phyloP scores from a whole-genome alignment of 1,284 basidiomycete species.

The Gomphus bonarii region DNA sequence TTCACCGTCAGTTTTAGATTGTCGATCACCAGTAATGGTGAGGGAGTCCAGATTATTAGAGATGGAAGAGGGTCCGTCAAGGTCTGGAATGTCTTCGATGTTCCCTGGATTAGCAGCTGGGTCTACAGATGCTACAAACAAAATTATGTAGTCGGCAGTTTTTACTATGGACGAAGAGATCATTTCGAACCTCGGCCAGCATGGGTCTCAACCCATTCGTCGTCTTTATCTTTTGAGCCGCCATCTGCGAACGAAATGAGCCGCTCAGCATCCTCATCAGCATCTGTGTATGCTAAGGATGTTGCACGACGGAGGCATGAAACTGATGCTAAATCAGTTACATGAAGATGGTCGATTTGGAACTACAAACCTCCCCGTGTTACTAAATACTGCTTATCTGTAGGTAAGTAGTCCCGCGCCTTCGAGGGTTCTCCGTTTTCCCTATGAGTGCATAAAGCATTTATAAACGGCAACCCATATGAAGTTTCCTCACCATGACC shows the following conservation, averaged over 20 bases:
- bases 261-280: conserved; percentile 89
- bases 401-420: conserved; percentile 83
- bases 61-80: conserved; percentile 32
- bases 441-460: conserved; percentile 34
- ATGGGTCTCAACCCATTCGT: conserved; percentile 86
- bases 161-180: conserved; percentile 5
- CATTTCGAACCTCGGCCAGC: conserved; percentile 49
- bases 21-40: background rate
- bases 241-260: conserved; percentile 67
- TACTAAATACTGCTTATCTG: conserved; percentile 94
- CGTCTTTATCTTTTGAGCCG: conserved; percentile 42
- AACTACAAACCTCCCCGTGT: conserved; percentile 56
- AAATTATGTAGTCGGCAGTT: background rate
- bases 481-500: conserved; percentile 72
- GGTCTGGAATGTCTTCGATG: conserved; percentile 79
- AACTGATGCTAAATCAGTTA: conserved; percentile 32
- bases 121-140: conserved; percentile 21
- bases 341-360: background rate
- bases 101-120: conserved; percentile 43
- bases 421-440: conserved; percentile 82
- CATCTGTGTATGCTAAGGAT: conserved; percentile 87
- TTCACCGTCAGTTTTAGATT: background rate
- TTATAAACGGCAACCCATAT: conserved; percentile 1
- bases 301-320: conserved; percentile 87
- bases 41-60: conserved; percentile 3